phyloP scores from a whole-genome alignment of 768 basidiomycete species.

The Tricholoma hemisulphureum region DNA sequence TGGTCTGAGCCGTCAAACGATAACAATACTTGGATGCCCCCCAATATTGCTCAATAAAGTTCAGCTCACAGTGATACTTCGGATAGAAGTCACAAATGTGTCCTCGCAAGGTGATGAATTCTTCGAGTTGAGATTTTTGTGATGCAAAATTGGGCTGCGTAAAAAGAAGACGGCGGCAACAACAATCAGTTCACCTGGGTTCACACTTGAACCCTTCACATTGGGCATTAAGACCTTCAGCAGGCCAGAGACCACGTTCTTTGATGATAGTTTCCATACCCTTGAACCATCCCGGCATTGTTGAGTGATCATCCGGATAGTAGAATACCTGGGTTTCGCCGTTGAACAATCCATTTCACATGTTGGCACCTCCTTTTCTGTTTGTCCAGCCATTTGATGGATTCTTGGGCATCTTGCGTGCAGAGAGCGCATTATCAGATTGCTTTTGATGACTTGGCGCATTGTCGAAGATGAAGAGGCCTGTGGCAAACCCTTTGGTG shows the following conservation, averaged over 20 bases:
- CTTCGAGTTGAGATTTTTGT: too few relatives aligned
- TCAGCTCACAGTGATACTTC: too few relatives aligned
- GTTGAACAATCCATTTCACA: conserved; percentile 22
- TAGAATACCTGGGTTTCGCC: conserved; percentile 30
- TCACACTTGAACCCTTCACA: too few relatives aligned
- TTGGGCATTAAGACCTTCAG: conserved; percentile 19
- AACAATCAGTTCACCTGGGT: too few relatives aligned
- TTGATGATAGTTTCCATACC: conserved; percentile 31
- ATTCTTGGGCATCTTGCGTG: too few relatives aligned
- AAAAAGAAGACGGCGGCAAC: too few relatives aligned
- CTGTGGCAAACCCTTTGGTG: conserved; percentile 3
- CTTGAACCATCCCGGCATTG: too few relatives aligned
- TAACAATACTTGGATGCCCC: conserved; percentile 37
- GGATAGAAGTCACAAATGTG: too few relatives aligned
- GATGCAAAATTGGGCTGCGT: too few relatives aligned
- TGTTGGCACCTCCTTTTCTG: conserved; percentile 14
- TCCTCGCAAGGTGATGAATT: too few relatives aligned
- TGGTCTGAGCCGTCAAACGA: conserved; percentile 16
- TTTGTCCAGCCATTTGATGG: conserved; percentile 12
- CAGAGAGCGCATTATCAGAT: conserved; percentile 28
- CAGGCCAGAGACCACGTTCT: conserved; percentile 20
- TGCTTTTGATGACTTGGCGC: conserved; percentile 15
- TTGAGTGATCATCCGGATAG: conserved; percentile 27
- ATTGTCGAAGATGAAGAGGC: conserved; percentile 13
- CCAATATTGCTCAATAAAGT: too few relatives aligned